Evolutionary conservation across 768 basidiomycete genomes (phyloP), one percentile per base, ranked within the genome.

Genomic region (Termitomyces sp.): DNA sequence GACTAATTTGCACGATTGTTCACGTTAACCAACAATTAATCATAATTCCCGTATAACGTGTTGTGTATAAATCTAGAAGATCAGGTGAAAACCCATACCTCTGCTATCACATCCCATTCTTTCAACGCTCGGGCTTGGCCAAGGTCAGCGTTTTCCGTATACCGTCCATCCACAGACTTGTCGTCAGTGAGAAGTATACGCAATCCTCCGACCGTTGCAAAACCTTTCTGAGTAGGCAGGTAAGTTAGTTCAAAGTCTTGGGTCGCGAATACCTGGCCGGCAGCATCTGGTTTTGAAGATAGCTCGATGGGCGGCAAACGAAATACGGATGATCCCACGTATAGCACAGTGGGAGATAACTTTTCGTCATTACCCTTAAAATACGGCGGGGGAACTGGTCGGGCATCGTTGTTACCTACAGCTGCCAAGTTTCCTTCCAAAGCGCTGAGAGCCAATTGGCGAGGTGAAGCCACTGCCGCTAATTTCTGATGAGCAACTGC

Each of bases 51-150:
- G 4, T 41, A 30, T 43, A n/a, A 43, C n/a, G 5, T 15, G 24
- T 54, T 12, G 2, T 35, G 17, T 8, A 17, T n/a, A 38, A 28
- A 12, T 45, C 12, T 15, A 19, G 19, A 9, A 14, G 8, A 53
- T 66, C 28, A 67, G 34, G 66, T 59, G 30, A 69, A 65, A 40
- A 90, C 81, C 87, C 85, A 88, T 32, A 88, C 67, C 67, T 92
- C 90, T 10, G 77, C 82, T 43, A 92, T 70, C 7, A 85, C 75
- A 58, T 84, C 85, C 76, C 87, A 84, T 69, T 90, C 88, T 62
- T 81, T 85, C 64, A 91, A 66, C 30, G 71, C 76, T 52, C 74
- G 74, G n/a, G 73, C 74, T 54, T 73, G 74, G 51, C 57, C 71
- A 28, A 62, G 51, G 55, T 68, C 58, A 26, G 55, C 59, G 32